These are phyloP conservation scores for Acanthamoeba triangularis DNA, from an alignment of 208 protist species.

Conservation along the genomic window DNA sequence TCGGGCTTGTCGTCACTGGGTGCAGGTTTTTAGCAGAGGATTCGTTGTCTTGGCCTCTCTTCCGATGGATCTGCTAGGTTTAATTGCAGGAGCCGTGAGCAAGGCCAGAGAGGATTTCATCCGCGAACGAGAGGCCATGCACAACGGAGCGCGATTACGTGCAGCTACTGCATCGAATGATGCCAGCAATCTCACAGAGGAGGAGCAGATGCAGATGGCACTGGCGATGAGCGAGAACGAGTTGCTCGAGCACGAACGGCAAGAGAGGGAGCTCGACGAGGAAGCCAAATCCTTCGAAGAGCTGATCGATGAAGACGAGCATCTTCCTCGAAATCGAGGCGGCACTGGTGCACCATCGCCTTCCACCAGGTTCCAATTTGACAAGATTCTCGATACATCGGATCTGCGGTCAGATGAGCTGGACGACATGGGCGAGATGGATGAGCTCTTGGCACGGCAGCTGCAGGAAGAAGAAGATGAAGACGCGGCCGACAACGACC, in stretches of 20 bases:
- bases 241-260: not conserved
- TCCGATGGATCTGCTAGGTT: too few species aligned
- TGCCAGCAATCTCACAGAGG: not conserved
- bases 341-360: not conserved
- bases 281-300: not conserved
- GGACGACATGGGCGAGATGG: not conserved
- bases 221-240: conserved; percentile 32
- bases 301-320: not conserved
- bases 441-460: not conserved
- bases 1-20: too few species aligned
- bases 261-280: not conserved
- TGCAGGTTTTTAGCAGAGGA: too few species aligned
- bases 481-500: not conserved
- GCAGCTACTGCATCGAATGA: not conserved
- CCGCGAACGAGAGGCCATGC: too few species aligned
- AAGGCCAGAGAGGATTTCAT: too few species aligned
- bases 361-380: not conserved
- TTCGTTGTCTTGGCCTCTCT: too few species aligned
- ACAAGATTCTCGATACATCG: not conserved
- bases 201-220: conserved; percentile 40
- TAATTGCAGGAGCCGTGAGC: too few species aligned
- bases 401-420: not conserved
- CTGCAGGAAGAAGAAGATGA: not conserved
- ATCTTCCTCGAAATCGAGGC: too few species aligned
- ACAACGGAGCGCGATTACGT: too few species aligned